Evolutionary conservation across 176 grass and related monocot species (phyloP), one percentile per base, ranked within the genome.

Genomic region (Phoenix roebelenii): DNA sequence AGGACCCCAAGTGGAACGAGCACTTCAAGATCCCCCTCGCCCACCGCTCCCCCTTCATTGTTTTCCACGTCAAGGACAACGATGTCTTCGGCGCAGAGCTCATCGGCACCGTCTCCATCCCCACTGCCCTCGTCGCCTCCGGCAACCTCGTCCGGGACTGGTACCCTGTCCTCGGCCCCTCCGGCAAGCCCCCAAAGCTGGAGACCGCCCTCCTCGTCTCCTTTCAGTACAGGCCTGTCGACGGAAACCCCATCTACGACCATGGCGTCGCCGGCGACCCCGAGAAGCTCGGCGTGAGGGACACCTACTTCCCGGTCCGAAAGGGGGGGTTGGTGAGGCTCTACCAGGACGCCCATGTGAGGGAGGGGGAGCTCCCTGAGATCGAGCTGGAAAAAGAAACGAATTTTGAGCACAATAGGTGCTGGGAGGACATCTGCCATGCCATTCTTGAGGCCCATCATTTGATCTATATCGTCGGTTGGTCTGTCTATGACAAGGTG

Each of bases 391-490:
- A 83, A 15, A 39, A 18, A 0, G 87, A 81, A 50, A 85, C 59
- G 28, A 0, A 50, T 4, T 98, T 92, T 66, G 22, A 80, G 64
- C 93, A 92, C 73, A 66, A 79, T 18, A 1, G 65, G 4, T 98
- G 93, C 73, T 98, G 93, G 93, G 93, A 98, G 77, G 93, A 98
- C 72, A 98, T 98, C 54, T 98, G 93, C 63, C 87, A 88, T 54
- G 87, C 93, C 49, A 98, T 98, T 59, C 79, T 92, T 2, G 93
- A 98, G 70, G 93, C 93, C 49, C 93, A 92, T 63, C 87, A 88
- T 64, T 66, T 98, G 84, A 98, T 98, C 3, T 98, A 98, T 67
- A 80, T 98, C 44, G 76, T 92, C 18, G 93, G 93, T 0, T 98
- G 93, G 93, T 98, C 93, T 7, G 61, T 98, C 14, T 98, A 88